A percentile compares a stretch with the other conserved stretches of the same genome.
phyloP scores from a whole-genome alignment of 1,284 basidiomycete genomes.

The Melanopsichium pennsylvanicum region DNA sequence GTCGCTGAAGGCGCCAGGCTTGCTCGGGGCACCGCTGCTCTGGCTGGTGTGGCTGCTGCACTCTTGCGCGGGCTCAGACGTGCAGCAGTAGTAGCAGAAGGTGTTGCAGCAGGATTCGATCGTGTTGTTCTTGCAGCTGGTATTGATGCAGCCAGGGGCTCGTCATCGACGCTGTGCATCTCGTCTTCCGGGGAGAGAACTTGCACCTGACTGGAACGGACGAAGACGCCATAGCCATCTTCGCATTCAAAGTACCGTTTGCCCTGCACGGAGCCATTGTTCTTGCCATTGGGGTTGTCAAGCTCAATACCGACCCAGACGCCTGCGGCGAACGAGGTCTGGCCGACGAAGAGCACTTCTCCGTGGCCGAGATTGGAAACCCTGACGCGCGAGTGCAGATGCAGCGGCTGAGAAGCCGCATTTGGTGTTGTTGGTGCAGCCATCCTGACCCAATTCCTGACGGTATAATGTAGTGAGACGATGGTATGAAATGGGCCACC shows the following conservation, averaged over 20 bases:
- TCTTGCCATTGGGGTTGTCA: slow-evolving; percentile 80
- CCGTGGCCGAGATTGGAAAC: slow-evolving; percentile 74
- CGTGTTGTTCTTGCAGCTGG: slow-evolving; percentile 16
- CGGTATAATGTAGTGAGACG: neutral
- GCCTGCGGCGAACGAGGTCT: slow-evolving; percentile 82
- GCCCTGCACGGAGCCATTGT: slow-evolving; percentile 88
- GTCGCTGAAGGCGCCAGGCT: slow-evolving; percentile 14
- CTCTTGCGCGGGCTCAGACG: slow-evolving; percentile 37
- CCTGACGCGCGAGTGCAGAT: slow-evolving; percentile 53
- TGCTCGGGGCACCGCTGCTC: slow-evolving; percentile 10
- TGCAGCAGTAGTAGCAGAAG: slow-evolving; percentile 17
- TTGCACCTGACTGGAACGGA: slow-evolving; percentile 85
- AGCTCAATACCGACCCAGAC: slow-evolving; percentile 96
- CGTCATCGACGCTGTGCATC: slow-evolving; percentile 44
- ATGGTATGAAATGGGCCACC: too few species aligned
- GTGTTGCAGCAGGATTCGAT: slow-evolving; percentile 4
- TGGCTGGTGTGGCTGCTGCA: slow-evolving; percentile 23
- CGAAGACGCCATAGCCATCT: slow-evolving; percentile 84
- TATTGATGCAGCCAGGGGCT: slow-evolving; percentile 4
- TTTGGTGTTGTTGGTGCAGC: slow-evolving; percentile 7
- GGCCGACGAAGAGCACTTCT: slow-evolving; percentile 83
- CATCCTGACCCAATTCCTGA: slow-evolving; percentile 1
- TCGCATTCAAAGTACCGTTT: slow-evolving; percentile 84
- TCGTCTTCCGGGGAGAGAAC: slow-evolving; percentile 66
- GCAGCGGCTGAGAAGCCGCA: slow-evolving; percentile 41